Conservation (phyloP, 495 filamentous ascomycete species). For the Xylaria bambusicola region DNA sequence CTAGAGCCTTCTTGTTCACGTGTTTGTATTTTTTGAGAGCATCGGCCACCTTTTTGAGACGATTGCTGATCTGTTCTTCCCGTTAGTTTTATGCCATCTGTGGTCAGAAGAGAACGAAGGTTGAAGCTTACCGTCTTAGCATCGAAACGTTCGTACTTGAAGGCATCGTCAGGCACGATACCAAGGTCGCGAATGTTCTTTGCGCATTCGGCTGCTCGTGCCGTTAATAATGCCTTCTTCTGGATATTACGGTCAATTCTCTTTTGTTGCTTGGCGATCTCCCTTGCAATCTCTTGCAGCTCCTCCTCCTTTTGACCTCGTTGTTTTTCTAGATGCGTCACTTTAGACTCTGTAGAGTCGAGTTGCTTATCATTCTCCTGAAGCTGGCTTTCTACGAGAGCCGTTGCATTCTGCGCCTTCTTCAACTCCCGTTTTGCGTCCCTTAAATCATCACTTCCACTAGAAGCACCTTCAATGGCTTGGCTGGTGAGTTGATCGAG, state of each 20-base stretch:
- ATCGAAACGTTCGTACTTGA: conserved; percentile 82
- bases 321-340: conserved; percentile 62
- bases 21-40: conserved; percentile 93
- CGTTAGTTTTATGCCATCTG: conserved; percentile 4
- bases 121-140: conserved; percentile 61
- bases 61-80: conserved; percentile 70
- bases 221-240: conserved; percentile 74
- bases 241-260: conserved; percentile 88
- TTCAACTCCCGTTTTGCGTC: conserved; percentile 82
- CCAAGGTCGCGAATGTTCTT: conserved; percentile 91
- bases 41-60: conserved; percentile 90
- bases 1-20: conserved; percentile 99
- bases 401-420: conserved; percentile 63
- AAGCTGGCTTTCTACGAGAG: conserved; percentile 65
- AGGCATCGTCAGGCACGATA: conserved; percentile 91
- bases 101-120: neutral
- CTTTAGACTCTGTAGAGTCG: conserved; percentile 61
- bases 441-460: conserved; percentile 67
- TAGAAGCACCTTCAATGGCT: conserved; percentile 66
- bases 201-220: conserved; percentile 74
- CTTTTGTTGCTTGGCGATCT: conserved; percentile 87
- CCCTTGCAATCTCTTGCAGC: conserved; percentile 73
- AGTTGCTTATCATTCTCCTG: conserved; percentile 70
- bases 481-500: conserved; percentile 84
- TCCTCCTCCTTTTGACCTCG: conserved; percentile 66